Conservation (phyloP, 1,284 basidiomycete species). For the Marasmius sp. region DNA sequence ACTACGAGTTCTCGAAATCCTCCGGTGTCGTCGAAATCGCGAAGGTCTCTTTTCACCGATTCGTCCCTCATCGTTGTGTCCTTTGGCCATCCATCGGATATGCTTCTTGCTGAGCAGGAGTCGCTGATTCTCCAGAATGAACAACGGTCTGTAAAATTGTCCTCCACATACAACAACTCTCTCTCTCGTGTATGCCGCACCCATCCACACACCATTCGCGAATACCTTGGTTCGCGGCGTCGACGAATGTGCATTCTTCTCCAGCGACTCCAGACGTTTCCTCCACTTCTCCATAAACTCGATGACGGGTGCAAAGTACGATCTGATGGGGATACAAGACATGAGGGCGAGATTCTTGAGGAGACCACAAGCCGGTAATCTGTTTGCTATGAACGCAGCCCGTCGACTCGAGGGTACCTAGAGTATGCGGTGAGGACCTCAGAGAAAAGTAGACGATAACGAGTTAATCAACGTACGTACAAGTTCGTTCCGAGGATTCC, state of each 20-base stretch:
- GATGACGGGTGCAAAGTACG: conserved; percentile 93
- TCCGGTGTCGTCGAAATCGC: conserved; percentile 99
- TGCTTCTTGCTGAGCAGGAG: conserved; percentile 87
- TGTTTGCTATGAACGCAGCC: conserved; percentile 63
- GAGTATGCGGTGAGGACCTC: too few species aligned
- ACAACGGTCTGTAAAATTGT: conserved; percentile 93
- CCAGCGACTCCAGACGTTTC: conserved; percentile 87
- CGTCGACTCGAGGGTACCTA: too few species aligned
- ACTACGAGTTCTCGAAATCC: conserved; percentile 85
- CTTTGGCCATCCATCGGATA: conserved; percentile 69
- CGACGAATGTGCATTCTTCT: conserved; percentile 85
- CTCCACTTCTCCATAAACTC: conserved; percentile 99
- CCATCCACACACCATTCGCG: conserved; percentile 99
- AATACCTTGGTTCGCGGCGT: conserved; percentile 94
- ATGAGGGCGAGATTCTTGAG: conserved; percentile 99
- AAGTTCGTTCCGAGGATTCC: too few species aligned
- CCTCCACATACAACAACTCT: conserved; percentile 96
- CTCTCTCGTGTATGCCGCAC: conserved; percentile 97
- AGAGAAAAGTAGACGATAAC: too few species aligned
- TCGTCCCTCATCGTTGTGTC: conserved; percentile 59
- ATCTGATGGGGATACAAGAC: conserved; percentile 97
- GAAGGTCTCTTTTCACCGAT: conserved; percentile 99
- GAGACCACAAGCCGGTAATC: conserved; percentile 98
- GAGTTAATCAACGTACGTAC: too few species aligned
- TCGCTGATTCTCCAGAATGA: conserved; percentile 91